These are phyloP conservation scores for Colletotrichum orchidophilum DNA, from an alignment of 2,329 filamentous ascomycete species.

Conservation along the genomic window DNA sequence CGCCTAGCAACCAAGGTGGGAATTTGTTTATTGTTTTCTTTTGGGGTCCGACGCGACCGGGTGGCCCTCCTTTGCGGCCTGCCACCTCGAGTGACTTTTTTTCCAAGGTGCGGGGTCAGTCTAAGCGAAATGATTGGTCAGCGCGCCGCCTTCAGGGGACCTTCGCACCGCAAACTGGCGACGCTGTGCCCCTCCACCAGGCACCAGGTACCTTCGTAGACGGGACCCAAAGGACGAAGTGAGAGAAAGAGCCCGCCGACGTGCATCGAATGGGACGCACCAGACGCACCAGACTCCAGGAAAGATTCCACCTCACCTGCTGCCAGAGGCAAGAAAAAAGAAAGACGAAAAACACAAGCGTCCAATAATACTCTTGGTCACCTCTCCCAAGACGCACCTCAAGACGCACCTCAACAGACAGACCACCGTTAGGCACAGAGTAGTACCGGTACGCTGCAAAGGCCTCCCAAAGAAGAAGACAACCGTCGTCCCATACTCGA, in stretches of 20 bases:
- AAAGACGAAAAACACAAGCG: background rate
- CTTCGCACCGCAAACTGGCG: background rate
- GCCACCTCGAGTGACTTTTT: background rate
- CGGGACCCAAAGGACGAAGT: background rate
- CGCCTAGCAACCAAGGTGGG: constrained; percentile 40
- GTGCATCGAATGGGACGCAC: background rate
- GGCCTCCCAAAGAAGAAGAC: background rate
- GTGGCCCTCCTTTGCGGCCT: background rate
- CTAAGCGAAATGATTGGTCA: background rate
- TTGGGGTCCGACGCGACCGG: constrained; percentile 23
- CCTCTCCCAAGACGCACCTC: background rate
- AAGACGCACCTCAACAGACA: background rate
- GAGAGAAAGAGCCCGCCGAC: constrained; percentile 6
- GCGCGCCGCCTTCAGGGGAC: background rate
- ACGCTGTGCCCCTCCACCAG: constrained; percentile 19
- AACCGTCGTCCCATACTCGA: background rate
- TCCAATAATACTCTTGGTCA: background rate
- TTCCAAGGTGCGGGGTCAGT: constrained; percentile 11
- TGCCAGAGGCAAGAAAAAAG: background rate
- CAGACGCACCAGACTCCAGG: background rate
- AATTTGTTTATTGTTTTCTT: constrained; percentile 44
- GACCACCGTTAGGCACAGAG: too few species aligned
- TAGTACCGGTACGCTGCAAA: background rate
- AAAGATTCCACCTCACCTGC: background rate
- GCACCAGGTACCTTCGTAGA: background rate